Base-by-base conservation (phyloP, 176 grass and related monocot species). In the Ensete glaucum region DNA sequence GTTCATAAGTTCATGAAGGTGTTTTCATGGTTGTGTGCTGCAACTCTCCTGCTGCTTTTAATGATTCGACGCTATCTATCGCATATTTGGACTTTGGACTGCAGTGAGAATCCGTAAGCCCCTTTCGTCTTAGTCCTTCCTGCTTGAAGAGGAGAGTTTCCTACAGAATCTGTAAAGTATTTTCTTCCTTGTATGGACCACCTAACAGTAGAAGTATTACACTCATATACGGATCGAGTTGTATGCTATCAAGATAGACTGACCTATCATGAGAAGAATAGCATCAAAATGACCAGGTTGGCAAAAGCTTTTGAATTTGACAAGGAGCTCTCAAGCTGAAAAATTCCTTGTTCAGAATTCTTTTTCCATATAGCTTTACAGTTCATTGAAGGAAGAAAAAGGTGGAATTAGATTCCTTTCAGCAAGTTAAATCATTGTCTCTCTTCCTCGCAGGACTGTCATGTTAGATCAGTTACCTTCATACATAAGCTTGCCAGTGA, bases 221-320 rank as follows among this genome's bases (percentile, higher is more conserved):
- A 43, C 52, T 43, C 62, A 9, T 59, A 43, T 74, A 17, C 59
- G 53, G 64, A 71, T 87, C 81, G 62, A 60, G 53, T 20, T 15
- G 29, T 75, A 52, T 26, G 73, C 22, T 75, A 9, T 50, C 24
- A 9, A 59, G 12, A 8, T 48, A 54, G 9, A 22, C 23, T 74
- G 11, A 57, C 15, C 24, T 58, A 24, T 48, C 9, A 62, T 16
- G 57, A 50, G 73, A 43, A 63, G 57, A 73, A 55, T 83, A 68
- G 81, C 71, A 53, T 49, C 53, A 62, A 59, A 80, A 80, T 71
- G 29, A 62, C 51, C 67, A 75, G 34, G 34, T 43, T 43, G 34
- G 34, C 34, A 43, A 43, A 43, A 43, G 13, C 72, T 77, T 23
- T 76, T 27, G n/a, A 49, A 76, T 80, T 55, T 73, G 20, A 53